Conservation (phyloP, 768 basidiomycete genomes). For the Imleria badia region DNA sequence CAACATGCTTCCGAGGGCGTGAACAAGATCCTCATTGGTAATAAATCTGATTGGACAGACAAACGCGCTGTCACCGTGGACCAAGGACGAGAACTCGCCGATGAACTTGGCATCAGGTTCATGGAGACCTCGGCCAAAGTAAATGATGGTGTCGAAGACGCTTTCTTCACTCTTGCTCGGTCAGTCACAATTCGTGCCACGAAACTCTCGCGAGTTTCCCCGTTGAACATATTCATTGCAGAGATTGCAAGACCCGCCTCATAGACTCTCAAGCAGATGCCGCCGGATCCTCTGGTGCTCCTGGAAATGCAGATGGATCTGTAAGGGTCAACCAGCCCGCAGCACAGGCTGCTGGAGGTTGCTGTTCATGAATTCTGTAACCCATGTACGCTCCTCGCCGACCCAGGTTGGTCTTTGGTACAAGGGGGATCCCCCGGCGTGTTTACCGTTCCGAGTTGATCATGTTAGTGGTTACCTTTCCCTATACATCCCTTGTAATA, state of each 20-base stretch:
- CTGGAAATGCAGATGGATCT: conserved; percentile 50
- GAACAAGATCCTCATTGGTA: conserved; percentile 98
- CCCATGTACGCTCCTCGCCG: conserved; percentile 2
- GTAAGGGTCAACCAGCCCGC: conserved; percentile 66
- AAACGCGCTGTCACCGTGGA: conserved; percentile 90
- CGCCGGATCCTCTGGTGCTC: conserved; percentile 37
- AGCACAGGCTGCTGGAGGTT: conserved; percentile 43
- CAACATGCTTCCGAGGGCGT: conserved; percentile 98
- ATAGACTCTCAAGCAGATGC: conserved; percentile 89
- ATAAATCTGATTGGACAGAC: conserved; percentile 99
- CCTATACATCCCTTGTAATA: conserved; percentile 21
- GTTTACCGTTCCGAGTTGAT: conserved; percentile 3
- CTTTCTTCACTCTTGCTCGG: conserved; percentile 97
- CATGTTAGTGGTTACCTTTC: conserved; percentile 11
- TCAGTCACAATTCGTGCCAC: conserved; percentile 38
- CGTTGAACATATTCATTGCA: conserved; percentile 30
- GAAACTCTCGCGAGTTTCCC: neutral
- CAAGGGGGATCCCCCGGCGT: neutral
- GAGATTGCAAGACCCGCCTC: conserved; percentile 96
- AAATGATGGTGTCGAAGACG: conserved; percentile 97
- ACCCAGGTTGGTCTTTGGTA: conserved; percentile 1
- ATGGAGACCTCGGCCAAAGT: conserved; percentile 98
- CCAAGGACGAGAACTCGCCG: conserved; percentile 88
- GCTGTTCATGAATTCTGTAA: conserved; percentile 46
- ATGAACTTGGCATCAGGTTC: conserved; percentile 93